Conservation (phyloP, 495 filamentous ascomycete species). For the Apiosordaria backusii region DNA sequence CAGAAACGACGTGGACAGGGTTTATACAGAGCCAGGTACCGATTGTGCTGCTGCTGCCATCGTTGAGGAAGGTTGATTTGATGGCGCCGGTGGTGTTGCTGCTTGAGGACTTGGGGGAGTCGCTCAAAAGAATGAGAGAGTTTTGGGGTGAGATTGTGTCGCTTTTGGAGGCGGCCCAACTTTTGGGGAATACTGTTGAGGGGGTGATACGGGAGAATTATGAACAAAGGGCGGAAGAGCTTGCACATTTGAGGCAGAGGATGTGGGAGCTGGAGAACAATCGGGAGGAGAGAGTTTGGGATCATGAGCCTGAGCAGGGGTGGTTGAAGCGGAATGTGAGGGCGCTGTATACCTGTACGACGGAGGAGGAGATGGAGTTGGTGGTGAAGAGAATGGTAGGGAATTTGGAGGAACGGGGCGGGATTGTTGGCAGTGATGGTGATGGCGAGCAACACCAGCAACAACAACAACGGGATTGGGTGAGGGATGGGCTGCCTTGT, state of each 20-base stretch:
- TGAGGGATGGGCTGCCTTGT: neutral
- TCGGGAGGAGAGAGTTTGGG: neutral
- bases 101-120: constrained; percentile 6
- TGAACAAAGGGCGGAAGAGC: neutral
- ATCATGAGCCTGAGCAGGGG: neutral
- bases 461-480: neutral
- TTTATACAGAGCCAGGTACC: neutral
- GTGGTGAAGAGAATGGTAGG: neutral
- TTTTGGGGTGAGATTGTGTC: neutral
- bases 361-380: neutral
- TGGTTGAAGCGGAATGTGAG: neutral
- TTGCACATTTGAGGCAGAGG: neutral
- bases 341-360: neutral
- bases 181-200: neutral
- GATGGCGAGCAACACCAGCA: neutral
- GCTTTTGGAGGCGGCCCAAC: neutral
- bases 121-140: neutral
- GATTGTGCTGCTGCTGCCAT: neutral
- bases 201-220: neutral
- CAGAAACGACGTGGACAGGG: constrained; percentile 1
- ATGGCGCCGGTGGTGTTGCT: constrained; percentile 5
- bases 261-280: neutral
- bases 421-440: neutral
- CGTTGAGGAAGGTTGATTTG: neutral
- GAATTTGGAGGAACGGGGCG: neutral